A percentile compares a stretch with the other conserved stretches of the same genome.
These are phyloP conservation scores for Fraxinus excelsior DNA, from an alignment of 257 asterid species.

Conservation along the genomic window DNA sequence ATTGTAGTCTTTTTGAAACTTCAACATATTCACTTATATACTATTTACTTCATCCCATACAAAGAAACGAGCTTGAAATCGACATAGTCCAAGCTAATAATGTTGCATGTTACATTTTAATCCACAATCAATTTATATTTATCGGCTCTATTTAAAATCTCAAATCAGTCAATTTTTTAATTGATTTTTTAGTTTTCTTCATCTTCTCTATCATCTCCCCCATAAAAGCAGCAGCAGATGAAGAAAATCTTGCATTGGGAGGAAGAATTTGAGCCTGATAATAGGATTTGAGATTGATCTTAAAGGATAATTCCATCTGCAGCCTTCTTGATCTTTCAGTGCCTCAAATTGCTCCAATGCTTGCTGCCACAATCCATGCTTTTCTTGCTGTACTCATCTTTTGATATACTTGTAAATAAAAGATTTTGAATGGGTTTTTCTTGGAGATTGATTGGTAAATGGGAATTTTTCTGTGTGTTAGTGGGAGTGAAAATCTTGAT, in stretches of 20 bases:
- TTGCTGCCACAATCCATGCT: conserved; percentile 51
- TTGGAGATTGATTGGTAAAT: too few species aligned
- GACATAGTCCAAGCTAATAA: too few species aligned
- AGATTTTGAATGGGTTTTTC: not conserved
- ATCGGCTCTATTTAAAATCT: too few species aligned
- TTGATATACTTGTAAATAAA: too few species aligned
- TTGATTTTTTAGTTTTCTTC: conserved; percentile 32
- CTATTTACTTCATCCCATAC: too few species aligned
- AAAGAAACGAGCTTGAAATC: too few species aligned
- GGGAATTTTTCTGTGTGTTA: too few species aligned
- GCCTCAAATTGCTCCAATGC: conserved; percentile 59
- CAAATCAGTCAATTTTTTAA: conserved; percentile 48
- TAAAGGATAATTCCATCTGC: conserved; percentile 53
- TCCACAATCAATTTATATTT: too few species aligned
- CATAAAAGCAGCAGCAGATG: not conserved
- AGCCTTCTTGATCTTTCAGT: conserved; percentile 52
- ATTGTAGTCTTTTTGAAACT: too few species aligned
- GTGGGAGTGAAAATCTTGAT: too few species aligned
- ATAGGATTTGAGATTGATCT: conserved; percentile 31
- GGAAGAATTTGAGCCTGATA: conserved; percentile 22
- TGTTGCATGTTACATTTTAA: too few species aligned
- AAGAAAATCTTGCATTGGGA: not conserved
- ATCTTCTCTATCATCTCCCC: conserved; percentile 24
- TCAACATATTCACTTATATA: too few species aligned
- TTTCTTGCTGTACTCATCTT: conserved; percentile 44